Percentiles rank a stretch among this genome's conserved stretches.
These are phyloP conservation scores for Apophysomyces trapeziformis DNA, from an alignment of 371 early-diverging fungal species.

Conservation along the genomic window DNA sequence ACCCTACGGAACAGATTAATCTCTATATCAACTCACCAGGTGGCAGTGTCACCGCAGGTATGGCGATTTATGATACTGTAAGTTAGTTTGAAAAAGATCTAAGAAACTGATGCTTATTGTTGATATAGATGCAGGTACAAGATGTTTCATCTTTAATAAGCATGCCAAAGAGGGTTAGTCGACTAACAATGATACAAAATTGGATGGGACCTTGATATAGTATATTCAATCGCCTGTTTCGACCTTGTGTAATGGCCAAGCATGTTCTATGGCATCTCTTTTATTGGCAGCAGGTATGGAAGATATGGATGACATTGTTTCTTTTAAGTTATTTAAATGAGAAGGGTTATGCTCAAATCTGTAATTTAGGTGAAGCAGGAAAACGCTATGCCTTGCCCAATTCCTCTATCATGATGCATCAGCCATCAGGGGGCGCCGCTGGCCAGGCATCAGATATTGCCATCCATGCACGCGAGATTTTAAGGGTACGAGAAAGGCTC, in stretches of 20 bases:
- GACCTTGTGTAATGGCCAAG: conserved; percentile 96
- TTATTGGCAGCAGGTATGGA: conserved; percentile 81
- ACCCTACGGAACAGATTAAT: conserved; percentile 89
- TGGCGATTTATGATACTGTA: conserved; percentile 94
- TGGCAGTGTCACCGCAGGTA: conserved; percentile 93
- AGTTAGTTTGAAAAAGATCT: conserved; percentile 21
- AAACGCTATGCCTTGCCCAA: conserved; percentile 90
- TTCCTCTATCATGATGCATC: conserved; percentile 96
- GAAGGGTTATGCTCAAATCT: background rate
- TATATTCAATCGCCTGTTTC: conserved; percentile 93
- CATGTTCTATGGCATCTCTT: conserved; percentile 97
- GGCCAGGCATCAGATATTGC: conserved; percentile 98
- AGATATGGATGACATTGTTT: background rate
- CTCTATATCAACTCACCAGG: conserved; percentile 98
- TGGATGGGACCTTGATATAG: conserved; percentile 40
- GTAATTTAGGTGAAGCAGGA: conserved; percentile 76
- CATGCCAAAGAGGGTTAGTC: background rate
- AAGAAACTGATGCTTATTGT: background rate
- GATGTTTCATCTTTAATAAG: background rate
- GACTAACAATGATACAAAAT: background rate
- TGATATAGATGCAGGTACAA: conserved; percentile 54
- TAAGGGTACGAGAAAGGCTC: conserved; percentile 84
- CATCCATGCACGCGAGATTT: conserved; percentile 96
- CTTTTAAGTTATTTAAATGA: background rate
- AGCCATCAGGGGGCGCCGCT: conserved; percentile 95